Evolutionary conservation across 495 filamentous ascomycete species (phyloP), one percentile per base, ranked within the genome.

Genomic region (Glutinoglossum americanum): DNA sequence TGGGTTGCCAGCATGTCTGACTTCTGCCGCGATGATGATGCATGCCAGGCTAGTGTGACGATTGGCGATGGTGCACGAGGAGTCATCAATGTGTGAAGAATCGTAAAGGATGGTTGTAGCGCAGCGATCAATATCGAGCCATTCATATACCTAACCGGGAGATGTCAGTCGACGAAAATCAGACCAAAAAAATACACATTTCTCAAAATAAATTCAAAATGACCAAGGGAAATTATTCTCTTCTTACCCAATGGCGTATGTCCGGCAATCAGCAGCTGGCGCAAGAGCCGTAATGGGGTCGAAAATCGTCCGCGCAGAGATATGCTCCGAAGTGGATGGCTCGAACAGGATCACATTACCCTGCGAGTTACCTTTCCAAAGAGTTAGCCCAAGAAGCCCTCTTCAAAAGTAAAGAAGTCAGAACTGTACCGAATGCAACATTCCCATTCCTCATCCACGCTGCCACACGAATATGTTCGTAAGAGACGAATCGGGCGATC

Each of bases 381-480:
- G 21, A 27, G 25, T 49, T n/a, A 49, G 47, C 47, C 13, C 47
- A 9, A n/a, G n/a, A 49, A 47, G 21, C 44, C 44, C 25, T 39
- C 23, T 49, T 49, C 19, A 49, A 27, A 47, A 47, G 5, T 21
- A 15, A 27, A 17, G 51, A 0, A 56, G 58, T 35, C 63, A 60
- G 58, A 64, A 2, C 53, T 76, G 66, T 74, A 94, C 90, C 92
- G 73, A 97, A 96, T 55, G 87, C 90, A 58, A 98, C 80, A 75
- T 96, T 94, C 41, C 93, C 92, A 72, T 96, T 95, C 51, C 83
- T 79, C 92, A 98, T 95, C 89, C 90, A 98, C 19, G 85, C 75
- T 51, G 92, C 92, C 51, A 85, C 82, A 41, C 77, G 79, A 57
- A 98, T 76, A 60, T 82, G 76, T 65, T 95, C 89, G 64, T 94